These are phyloP conservation scores for Huntiella abstrusa DNA, from an alignment of 2,329 filamentous ascomycete species.

Conservation along the genomic window DNA sequence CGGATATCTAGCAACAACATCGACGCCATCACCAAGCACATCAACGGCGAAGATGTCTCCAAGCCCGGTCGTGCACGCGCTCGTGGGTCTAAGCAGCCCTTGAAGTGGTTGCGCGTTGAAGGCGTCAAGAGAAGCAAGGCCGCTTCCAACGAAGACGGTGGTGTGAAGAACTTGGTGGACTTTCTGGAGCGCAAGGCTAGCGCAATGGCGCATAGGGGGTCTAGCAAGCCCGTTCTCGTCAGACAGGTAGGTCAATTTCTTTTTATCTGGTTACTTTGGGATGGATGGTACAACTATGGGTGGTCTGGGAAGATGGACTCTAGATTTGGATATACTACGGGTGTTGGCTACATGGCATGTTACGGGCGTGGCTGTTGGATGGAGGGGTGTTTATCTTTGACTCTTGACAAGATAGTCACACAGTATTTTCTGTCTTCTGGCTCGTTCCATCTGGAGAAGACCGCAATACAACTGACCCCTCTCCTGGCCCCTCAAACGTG, in stretches of 20 bases:
- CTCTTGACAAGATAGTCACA: slow-evolving; percentile 14
- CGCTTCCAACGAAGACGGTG: slow-evolving; percentile 44
- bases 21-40: slow-evolving; percentile 26
- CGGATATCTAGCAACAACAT: slow-evolving; percentile 19
- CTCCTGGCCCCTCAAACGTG: neutral
- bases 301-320: neutral
- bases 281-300: neutral
- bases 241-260: slow-evolving; percentile 50
- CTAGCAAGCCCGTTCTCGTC: slow-evolving; percentile 39
- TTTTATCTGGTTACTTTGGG: neutral
- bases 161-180: slow-evolving; percentile 41
- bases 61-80: slow-evolving; percentile 13
- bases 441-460: slow-evolving; percentile 1
- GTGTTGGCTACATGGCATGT: neutral
- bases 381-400: slow-evolving; percentile 15
- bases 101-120: slow-evolving; percentile 28
- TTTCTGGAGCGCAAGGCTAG: slow-evolving; percentile 56
- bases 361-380: neutral
- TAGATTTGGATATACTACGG: neutral
- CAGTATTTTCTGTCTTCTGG: slow-evolving; percentile 10
- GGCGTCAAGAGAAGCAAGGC: slow-evolving; percentile 54
- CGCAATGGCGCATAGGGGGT: slow-evolving; percentile 25
- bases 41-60: slow-evolving; percentile 20
- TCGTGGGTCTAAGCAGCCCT: slow-evolving; percentile 4
- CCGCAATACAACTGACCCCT: slow-evolving; percentile 9